phyloP scores from a whole-genome alignment of 352 stramenopile genomes.

The Pythium guiyangense region DNA sequence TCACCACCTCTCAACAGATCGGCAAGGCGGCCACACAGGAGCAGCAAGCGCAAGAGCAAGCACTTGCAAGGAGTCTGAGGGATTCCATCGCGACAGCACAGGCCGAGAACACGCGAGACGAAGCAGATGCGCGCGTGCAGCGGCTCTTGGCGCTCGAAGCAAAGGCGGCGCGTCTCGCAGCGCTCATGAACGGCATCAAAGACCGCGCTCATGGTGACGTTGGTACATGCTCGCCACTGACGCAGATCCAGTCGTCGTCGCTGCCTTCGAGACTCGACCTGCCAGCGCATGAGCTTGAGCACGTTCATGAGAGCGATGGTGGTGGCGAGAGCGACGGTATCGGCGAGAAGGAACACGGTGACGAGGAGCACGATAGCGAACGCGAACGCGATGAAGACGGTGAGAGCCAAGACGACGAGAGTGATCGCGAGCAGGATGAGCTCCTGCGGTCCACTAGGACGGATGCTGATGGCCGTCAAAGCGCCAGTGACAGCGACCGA shows the following conservation, averaged over 20 bases:
- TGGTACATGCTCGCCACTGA: not conserved
- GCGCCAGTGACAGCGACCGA: too few relatives aligned
- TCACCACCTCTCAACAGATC: too few relatives aligned
- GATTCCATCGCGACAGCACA: too few relatives aligned
- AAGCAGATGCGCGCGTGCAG: not conserved
- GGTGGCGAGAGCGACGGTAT: not conserved
- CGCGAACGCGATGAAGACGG: too few relatives aligned
- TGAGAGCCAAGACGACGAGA: not conserved
- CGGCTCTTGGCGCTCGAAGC: conserved; percentile 12
- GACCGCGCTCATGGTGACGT: too few relatives aligned
- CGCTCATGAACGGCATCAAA: conserved; percentile 9
- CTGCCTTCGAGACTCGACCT: too few relatives aligned
- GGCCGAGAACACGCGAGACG: not conserved
- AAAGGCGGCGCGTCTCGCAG: conserved; percentile 6
- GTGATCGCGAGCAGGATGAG: too few relatives aligned
- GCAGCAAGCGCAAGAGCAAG: not conserved
- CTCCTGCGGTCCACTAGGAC: too few relatives aligned
- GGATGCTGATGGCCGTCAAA: not conserved
- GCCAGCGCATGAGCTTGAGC: not conserved
- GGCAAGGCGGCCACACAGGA: not conserved
- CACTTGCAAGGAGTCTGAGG: not conserved
- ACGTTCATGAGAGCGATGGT: too few relatives aligned
- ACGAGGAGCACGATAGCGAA: not conserved
- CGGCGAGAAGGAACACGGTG: too few relatives aligned
- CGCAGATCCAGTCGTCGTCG: not conserved